Conservation (phyloP, 257 asterid species). For the Buddleja alternifolia region DNA sequence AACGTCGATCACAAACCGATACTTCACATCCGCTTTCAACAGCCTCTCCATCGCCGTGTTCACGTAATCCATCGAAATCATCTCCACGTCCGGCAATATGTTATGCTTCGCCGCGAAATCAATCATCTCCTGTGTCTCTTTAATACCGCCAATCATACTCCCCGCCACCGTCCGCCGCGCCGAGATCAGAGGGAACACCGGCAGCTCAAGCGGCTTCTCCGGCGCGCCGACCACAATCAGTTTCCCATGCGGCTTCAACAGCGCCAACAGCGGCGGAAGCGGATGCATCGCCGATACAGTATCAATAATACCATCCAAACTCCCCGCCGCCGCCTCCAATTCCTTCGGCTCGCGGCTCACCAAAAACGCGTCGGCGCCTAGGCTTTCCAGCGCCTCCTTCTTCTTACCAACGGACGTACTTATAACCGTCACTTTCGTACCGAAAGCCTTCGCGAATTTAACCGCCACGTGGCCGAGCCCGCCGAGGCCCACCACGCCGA, state of each 20-base stretch:
- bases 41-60: conserved; percentile 46
- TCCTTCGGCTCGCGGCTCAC: conserved; percentile 32
- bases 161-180: conserved; percentile 41
- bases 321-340: conserved; percentile 40
- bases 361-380: conserved; percentile 43
- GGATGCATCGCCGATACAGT: conserved; percentile 41
- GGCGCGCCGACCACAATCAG: conserved; percentile 41
- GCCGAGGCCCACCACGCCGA: conserved; percentile 49
- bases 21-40: conserved; percentile 39
- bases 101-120: conserved; percentile 40
- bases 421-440: conserved; percentile 43
- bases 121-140: conserved; percentile 53
- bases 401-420: conserved; percentile 39
- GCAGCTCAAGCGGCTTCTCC: conserved; percentile 45
- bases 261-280: conserved; percentile 29
- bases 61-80: conserved; percentile 37
- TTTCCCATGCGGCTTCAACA: conserved; percentile 46
- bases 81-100: conserved; percentile 38
- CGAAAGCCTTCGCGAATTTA: conserved; percentile 46
- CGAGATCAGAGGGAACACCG: conserved; percentile 27
- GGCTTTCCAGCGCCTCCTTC: conserved; percentile 34
- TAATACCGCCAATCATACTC: conserved; percentile 45
- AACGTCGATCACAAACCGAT: conserved; percentile 47
- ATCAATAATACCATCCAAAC: conserved; percentile 43
- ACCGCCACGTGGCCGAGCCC: conserved; percentile 57